Evolutionary conservation across 2,329 filamentous ascomycete genomes (phyloP).

Genomic region (Drechslerella dactyloides): DNA sequence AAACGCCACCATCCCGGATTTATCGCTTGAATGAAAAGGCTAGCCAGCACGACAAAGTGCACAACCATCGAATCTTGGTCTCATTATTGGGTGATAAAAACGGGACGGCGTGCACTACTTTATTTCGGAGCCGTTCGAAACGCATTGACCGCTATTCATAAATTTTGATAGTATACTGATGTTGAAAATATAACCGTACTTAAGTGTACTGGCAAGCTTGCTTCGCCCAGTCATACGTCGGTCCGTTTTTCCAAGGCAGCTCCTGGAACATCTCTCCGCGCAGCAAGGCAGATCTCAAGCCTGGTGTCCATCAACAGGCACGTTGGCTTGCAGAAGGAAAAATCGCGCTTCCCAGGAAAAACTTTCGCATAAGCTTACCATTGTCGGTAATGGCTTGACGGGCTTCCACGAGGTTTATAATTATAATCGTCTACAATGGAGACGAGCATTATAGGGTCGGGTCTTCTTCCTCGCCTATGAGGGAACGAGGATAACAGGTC

Average conservation of each 20-base stretch:
- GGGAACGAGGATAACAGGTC: background rate
- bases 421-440: background rate
- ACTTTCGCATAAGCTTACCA: background rate
- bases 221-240: background rate
- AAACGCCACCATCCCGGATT: background rate
- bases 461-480: background rate
- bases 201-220: background rate
- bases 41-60: background rate
- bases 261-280: slow-evolving; percentile 33
- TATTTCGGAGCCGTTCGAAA: slow-evolving; percentile 8
- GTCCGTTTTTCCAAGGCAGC: slow-evolving; percentile 20
- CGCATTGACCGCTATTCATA: slow-evolving; percentile 30
- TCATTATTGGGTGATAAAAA: background rate
- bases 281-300: slow-evolving; percentile 39
- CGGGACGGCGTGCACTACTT: slow-evolving; percentile 6
- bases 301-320: background rate
- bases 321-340: background rate
- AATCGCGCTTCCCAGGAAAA: background rate
- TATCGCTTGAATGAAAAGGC: background rate
- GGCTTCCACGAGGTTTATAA: background rate
- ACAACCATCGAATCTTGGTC: background rate
- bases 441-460: background rate
- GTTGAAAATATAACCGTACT: background rate
- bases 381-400: background rate
- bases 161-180: background rate